Conservation (phyloP, 2,329 filamentous ascomycete species). For the Claviceps sorghi region DNA sequence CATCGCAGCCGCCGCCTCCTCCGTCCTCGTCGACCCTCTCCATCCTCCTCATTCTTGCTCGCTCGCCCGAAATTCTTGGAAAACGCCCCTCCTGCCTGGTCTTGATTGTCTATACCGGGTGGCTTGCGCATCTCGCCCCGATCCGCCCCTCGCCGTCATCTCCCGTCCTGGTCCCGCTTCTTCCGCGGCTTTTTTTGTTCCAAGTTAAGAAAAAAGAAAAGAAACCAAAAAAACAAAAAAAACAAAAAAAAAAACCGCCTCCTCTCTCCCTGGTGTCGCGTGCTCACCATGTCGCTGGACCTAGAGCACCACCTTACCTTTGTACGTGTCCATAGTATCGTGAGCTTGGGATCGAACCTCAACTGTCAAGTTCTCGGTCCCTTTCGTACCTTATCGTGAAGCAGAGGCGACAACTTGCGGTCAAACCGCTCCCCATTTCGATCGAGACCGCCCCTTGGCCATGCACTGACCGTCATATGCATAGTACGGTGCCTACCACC, state of each 20-base stretch:
- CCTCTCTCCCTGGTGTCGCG: slow-evolving; percentile 2
- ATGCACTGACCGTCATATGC: neutral
- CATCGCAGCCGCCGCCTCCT: neutral
- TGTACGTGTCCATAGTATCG: slow-evolving; percentile 26
- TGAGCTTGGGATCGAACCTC: neutral
- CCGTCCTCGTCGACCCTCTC: slow-evolving; percentile 1
- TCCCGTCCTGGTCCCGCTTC: neutral
- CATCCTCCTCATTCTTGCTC: slow-evolving; percentile 1
- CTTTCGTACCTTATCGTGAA: neutral
- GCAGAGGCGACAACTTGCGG: neutral
- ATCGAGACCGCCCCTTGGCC: neutral
- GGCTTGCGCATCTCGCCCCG: neutral
- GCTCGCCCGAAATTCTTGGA: neutral
- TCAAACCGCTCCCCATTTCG: neutral
- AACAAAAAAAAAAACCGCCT: neutral
- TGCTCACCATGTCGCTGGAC: slow-evolving; percentile 48
- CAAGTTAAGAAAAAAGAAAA: no score
- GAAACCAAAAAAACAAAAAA: no score
- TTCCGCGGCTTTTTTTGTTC: neutral
- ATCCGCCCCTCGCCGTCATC: slow-evolving; percentile 1
- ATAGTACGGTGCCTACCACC: slow-evolving; percentile 75
- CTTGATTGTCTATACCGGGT: neutral
- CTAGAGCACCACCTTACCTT: slow-evolving; percentile 72
- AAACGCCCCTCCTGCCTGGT: neutral
- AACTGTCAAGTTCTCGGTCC: neutral